These are phyloP conservation scores for Fusarium gaditjirri DNA, from an alignment of 2,329 filamentous ascomycete species.

Conservation along the genomic window DNA sequence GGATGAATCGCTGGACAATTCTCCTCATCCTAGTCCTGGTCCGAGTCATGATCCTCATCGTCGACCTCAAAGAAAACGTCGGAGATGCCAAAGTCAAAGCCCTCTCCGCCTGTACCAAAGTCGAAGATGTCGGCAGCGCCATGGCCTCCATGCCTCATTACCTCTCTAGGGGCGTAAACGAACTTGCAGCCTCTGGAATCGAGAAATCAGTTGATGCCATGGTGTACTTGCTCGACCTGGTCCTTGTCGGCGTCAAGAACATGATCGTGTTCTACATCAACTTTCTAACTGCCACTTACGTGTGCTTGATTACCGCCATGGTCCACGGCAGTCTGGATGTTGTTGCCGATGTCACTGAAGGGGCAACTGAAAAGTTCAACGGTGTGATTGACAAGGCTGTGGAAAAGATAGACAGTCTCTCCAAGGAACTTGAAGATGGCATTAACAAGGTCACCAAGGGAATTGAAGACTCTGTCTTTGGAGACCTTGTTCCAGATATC, in stretches of 20 bases:
- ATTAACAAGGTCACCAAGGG: slow-evolving; percentile 61
- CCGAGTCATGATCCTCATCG: slow-evolving; percentile 80
- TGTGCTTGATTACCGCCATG: slow-evolving; percentile 87
- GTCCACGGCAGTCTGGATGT: slow-evolving; percentile 82
- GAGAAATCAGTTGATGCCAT: slow-evolving; percentile 83
- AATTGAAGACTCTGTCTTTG: slow-evolving; percentile 59
- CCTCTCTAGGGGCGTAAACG: slow-evolving; percentile 88
- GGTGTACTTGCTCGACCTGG: slow-evolving; percentile 80
- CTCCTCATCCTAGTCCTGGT: slow-evolving; percentile 86
- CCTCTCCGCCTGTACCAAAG: slow-evolving; percentile 87
- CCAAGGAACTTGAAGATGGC: slow-evolving; percentile 59
- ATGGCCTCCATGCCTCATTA: slow-evolving; percentile 99
- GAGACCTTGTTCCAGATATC: slow-evolving; percentile 57
- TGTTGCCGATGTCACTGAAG: slow-evolving; percentile 64
- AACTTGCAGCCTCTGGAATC: slow-evolving; percentile 81
- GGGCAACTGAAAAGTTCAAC: slow-evolving; percentile 62
- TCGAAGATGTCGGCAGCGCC: slow-evolving; percentile 91
- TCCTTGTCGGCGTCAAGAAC: slow-evolving; percentile 84
- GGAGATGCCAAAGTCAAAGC: slow-evolving; percentile 82
- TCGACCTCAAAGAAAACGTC: slow-evolving; percentile 78
- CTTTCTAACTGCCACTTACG: slow-evolving; percentile 88
- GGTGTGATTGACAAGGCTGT: slow-evolving; percentile 66
- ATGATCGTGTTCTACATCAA: slow-evolving; percentile 94
- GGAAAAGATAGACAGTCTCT: slow-evolving; percentile 66
- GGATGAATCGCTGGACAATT: slow-evolving; percentile 98